Conservation (phyloP, 495 filamentous ascomycete species). For the Aspergillus asperescens region DNA sequence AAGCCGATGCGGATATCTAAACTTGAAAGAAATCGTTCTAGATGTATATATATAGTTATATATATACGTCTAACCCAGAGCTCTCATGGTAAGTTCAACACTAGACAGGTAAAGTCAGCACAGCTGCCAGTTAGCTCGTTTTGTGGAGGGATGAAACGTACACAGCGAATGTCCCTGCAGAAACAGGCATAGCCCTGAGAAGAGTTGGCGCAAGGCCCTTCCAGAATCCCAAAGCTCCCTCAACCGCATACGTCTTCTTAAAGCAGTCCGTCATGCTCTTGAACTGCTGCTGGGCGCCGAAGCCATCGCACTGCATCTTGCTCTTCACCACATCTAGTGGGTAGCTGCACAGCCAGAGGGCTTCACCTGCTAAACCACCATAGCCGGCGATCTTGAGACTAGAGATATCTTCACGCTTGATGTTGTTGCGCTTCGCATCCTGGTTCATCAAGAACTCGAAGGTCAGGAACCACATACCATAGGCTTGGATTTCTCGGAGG, state of each 20-base stretch:
- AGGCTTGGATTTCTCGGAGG: constrained; percentile 85
- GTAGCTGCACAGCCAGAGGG: constrained; percentile 76
- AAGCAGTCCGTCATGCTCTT: constrained; percentile 87
- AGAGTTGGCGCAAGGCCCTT: constrained; percentile 92
- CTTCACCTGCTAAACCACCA: constrained; percentile 67
- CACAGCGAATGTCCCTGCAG: constrained; percentile 92
- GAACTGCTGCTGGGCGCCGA: constrained; percentile 56
- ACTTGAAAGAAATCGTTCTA: constrained; percentile 10
- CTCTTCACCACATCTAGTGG: constrained; percentile 90
- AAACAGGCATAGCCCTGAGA: constrained; percentile 94
- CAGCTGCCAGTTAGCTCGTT: not conserved
- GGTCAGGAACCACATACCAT: constrained; percentile 89
- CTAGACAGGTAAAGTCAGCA: constrained; percentile 26
- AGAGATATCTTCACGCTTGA: constrained; percentile 70
- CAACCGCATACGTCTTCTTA: constrained; percentile 67
- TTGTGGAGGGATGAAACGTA: constrained; percentile 28
- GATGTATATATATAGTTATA: not conserved
- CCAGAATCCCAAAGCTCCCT: constrained; percentile 87
- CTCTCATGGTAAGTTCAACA: constrained; percentile 45
- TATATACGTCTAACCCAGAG: constrained; percentile 31
- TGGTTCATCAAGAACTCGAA: constrained; percentile 96
- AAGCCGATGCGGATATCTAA: constrained; percentile 34
- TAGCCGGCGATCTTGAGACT: constrained; percentile 84
- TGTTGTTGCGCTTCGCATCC: constrained; percentile 68
- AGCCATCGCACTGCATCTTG: constrained; percentile 90